Base-by-base conservation (phyloP, 352 stramenopile genomes). In the Phytophthora meadii region DNA sequence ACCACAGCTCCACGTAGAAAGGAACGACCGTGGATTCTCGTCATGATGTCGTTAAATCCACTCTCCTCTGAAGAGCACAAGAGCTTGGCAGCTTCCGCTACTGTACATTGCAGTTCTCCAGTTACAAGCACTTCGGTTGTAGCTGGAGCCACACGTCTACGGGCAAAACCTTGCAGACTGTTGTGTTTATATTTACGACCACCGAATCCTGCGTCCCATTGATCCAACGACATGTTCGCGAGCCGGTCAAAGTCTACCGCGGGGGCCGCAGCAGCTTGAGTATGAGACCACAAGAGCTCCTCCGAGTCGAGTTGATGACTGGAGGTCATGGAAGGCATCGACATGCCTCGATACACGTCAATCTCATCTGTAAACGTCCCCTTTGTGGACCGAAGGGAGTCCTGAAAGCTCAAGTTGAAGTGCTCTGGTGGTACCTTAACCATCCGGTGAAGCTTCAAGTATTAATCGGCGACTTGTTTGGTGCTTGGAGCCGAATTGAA, bases 1-100 rank as follows among this genome's bases (percentile, higher is more conserved):
- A 81, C 54, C 8, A 84, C 34, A 1, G 57, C 41, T 24, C 71
- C 76, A 2, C 52, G 61, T 12, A 72, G 48, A 37, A 84, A 84
- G 15, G 55, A 62, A 22, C 48, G 54, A 12, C 73, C 67, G 47
- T 81, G 54, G 12, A 81, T 57, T 37, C 57, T 73, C 5, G 12
- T 11, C 73, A 84, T 82, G 22, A 56, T 54, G 0, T 56, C 32
- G 14, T 48, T 45, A 47, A 75, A 82, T 6, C 49, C 47, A 19
- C 24, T 39, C 22, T 55, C 53, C 12, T 42, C 59, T 3, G 61
- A 45, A 42, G 57, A 68, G 17, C 65, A 65, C 8, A 84, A 55
- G 5, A 81, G 17, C 2, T 45, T 55, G 11, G 47, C 54, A 59
- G 37, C 61, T 59, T 74, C 61, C 0, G 61, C 61, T 15, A 71